Evolutionary conservation across 306 rosid genomes (phyloP).

Genomic region (Datisca glomerata): DNA sequence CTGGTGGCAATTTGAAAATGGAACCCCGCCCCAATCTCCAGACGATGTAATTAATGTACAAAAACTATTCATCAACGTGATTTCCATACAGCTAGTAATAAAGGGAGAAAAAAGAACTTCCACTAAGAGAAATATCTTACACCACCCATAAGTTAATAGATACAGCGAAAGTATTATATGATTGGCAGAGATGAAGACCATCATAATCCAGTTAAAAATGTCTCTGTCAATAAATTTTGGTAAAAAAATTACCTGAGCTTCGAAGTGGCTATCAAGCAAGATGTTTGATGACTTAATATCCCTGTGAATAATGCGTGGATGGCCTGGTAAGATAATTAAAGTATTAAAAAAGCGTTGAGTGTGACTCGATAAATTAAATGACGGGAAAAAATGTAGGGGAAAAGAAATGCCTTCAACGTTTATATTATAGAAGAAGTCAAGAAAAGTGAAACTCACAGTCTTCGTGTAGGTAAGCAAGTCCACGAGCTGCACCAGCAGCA

Average conservation of each 20-base stretch:
- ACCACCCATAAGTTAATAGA: background rate
- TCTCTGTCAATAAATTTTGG: conserved; percentile 2
- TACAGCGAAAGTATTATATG: conserved; percentile 6
- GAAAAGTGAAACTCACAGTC: conserved; percentile 56
- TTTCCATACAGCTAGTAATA: too few species aligned
- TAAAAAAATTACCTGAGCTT: conserved; percentile 62
- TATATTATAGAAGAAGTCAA: background rate
- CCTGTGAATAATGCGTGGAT: conserved; percentile 98
- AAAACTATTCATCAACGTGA: too few species aligned
- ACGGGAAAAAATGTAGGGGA: too few species aligned
- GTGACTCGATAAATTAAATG: too few species aligned
- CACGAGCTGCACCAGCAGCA: conserved; percentile 95
- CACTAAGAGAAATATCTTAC: background rate
- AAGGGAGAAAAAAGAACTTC: background rate
- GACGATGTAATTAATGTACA: too few species aligned
- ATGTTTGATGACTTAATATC: conserved; percentile 98
- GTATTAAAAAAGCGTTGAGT: conserved; percentile 1
- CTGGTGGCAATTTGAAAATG: too few species aligned
- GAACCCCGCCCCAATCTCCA: too few species aligned
- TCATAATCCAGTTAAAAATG: conserved; percentile 5
- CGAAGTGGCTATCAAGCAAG: conserved; percentile 71
- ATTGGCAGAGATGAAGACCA: conserved; percentile 9
- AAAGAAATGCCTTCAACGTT: too few species aligned
- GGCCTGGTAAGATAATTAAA: conserved; percentile 53
- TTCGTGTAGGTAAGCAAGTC: conserved; percentile 93